Evolutionary conservation across 1,284 basidiomycete genomes (phyloP).

Genomic region (Lignosus rhinocerotis): DNA sequence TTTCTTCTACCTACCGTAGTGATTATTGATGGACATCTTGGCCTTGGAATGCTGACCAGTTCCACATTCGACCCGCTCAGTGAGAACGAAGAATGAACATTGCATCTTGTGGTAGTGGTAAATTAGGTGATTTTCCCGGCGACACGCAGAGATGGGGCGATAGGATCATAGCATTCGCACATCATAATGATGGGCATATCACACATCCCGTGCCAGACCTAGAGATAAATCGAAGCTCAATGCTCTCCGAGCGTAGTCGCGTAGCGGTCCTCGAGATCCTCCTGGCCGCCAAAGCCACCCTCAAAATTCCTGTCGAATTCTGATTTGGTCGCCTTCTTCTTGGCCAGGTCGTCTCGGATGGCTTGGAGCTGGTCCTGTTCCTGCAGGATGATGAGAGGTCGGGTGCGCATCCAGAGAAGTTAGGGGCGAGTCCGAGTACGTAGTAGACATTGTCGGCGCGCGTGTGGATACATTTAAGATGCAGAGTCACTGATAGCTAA

Average conservation of each 20-base stretch:
- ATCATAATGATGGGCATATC: too few relatives aligned
- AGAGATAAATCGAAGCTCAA: constrained; percentile 20
- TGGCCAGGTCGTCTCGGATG: constrained; percentile 28
- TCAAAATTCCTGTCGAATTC: constrained; percentile 38
- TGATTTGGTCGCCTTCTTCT: constrained; percentile 10
- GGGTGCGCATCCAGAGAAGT: too few relatives aligned
- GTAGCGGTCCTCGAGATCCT: constrained; percentile 50
- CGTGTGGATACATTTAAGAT: too few relatives aligned
- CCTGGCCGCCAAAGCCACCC: constrained; percentile 50
- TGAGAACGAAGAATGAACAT: too few relatives aligned
- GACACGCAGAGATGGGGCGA: too few relatives aligned
- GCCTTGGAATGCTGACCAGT: background rate
- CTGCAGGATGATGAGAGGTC: background rate
- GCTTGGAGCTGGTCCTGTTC: constrained; percentile 36
- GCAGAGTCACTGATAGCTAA: background rate
- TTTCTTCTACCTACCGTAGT: background rate
- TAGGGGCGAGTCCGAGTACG: too few relatives aligned
- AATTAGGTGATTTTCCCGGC: too few relatives aligned
- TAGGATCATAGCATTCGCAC: too few relatives aligned
- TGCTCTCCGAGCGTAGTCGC: constrained; percentile 50
- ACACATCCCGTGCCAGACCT: too few relatives aligned
- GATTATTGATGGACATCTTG: background rate
- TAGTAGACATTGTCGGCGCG: too few relatives aligned
- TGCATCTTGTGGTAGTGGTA: too few relatives aligned
- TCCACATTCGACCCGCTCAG: background rate